Evolutionary conservation across 768 basidiomycete genomes (phyloP).

Genomic region (Hortiboletus flavorubellus): DNA sequence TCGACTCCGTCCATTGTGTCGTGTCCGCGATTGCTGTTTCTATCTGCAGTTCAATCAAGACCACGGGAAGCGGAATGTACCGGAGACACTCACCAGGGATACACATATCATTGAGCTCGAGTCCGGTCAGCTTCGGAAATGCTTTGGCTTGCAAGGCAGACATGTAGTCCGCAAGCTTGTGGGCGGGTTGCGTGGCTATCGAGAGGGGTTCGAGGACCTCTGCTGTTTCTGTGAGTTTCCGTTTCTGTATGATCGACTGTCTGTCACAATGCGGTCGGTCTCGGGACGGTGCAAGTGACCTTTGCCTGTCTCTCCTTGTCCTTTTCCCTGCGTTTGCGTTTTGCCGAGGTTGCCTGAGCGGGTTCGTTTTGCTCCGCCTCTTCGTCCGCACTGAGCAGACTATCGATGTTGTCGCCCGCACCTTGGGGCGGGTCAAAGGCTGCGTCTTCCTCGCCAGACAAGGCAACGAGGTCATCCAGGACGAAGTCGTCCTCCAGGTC

Average conservation of each 20-base stretch:
- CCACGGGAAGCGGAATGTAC: conserved; percentile 17
- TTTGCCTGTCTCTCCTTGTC: conserved; percentile 73
- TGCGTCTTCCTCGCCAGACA: conserved; percentile 54
- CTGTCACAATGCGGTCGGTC: conserved; percentile 6
- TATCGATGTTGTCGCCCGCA: conserved; percentile 36
- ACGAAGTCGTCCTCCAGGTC: conserved; percentile 84
- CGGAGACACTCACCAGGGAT: conserved; percentile 64
- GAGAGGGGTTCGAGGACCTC: conserved; percentile 40
- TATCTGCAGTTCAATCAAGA: conserved; percentile 55
- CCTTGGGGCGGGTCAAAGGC: conserved; percentile 26
- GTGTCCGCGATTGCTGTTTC: conserved; percentile 75
- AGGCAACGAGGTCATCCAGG: conserved; percentile 61
- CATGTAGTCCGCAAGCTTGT: conserved; percentile 60
- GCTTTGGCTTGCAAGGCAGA: conserved; percentile 64
- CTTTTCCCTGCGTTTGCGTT: conserved; percentile 72
- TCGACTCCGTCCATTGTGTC: conserved; percentile 63
- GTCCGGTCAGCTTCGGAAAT: conserved; percentile 60
- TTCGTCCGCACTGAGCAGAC: conserved; percentile 46
- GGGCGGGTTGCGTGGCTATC: conserved; percentile 55
- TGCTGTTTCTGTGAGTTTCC: conserved; percentile 51
- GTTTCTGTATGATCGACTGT: conserved; percentile 44
- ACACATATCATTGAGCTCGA: conserved; percentile 77
- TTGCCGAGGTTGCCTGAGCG: conserved; percentile 34
- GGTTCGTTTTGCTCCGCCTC: conserved; percentile 35
- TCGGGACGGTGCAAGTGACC: conserved; percentile 35